These are phyloP conservation scores for Cercospora beticola DNA, from an alignment of 2,329 filamentous ascomycete species.

Conservation along the genomic window DNA sequence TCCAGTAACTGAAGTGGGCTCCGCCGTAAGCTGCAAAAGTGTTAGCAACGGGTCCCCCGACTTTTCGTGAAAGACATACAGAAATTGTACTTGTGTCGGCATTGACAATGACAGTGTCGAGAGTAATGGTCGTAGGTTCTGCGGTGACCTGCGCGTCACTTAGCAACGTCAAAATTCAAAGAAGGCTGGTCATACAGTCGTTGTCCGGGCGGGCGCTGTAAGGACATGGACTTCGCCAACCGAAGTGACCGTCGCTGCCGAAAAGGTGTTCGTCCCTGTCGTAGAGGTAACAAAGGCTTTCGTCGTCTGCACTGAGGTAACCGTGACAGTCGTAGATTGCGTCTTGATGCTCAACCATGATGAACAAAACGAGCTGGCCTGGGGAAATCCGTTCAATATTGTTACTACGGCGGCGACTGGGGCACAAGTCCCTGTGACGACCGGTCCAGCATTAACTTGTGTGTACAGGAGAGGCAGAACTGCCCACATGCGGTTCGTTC, in stretches of 20 bases:
- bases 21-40: background rate
- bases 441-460: background rate
- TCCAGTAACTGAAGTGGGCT: background rate
- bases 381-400: background rate
- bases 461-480: background rate
- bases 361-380: background rate
- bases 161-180: background rate
- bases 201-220: background rate
- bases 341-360: background rate
- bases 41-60: background rate
- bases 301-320: background rate
- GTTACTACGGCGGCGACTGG: background rate
- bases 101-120: background rate
- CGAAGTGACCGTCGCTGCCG: background rate
- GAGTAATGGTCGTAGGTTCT: background rate
- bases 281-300: background rate
- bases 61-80: background rate
- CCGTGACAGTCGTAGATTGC: background rate
- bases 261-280: background rate
- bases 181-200: background rate
- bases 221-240: background rate
- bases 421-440: background rate
- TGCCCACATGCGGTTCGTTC: background rate
- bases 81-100: background rate
- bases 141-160: background rate